phyloP scores from a whole-genome alignment of 805 yeast species.

The Pichia thaimueangensis region DNA sequence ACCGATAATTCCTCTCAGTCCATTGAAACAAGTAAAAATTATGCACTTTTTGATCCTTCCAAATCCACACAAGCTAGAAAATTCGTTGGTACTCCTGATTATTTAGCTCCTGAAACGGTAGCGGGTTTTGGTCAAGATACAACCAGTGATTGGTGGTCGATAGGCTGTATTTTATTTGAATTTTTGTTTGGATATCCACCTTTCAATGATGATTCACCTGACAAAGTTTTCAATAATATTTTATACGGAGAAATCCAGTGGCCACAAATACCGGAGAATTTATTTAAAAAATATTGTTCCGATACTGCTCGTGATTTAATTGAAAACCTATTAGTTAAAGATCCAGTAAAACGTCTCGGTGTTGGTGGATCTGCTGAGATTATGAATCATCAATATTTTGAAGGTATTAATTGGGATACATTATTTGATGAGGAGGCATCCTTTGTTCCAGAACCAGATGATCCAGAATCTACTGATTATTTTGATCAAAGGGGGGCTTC shows the following conservation, averaged over 20 bases:
- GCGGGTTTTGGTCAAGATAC: constrained; percentile 77
- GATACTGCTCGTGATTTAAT: constrained; percentile 73
- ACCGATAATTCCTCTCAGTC: constrained; percentile 4
- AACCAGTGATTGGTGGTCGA: constrained; percentile 97
- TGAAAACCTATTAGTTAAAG: constrained; percentile 48
- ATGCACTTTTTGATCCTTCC: constrained; percentile 69
- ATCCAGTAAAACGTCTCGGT: constrained; percentile 69
- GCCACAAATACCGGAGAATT: constrained; percentile 64
- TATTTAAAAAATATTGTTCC: constrained; percentile 45
- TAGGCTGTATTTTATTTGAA: constrained; percentile 93
- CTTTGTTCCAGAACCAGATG: constrained; percentile 70
- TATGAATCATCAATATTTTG: constrained; percentile 70
- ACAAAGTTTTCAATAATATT: constrained; percentile 76
- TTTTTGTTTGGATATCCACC: constrained; percentile 93
- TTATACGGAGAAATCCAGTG: constrained; percentile 69
- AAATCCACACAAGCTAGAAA: constrained; percentile 42
- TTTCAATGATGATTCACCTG: constrained; percentile 77
- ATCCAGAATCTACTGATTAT: constrained; percentile 86
- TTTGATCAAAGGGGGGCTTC: constrained; percentile 89
- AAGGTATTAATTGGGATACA: constrained; percentile 64
- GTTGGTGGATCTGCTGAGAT: constrained; percentile 74
- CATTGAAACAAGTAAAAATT: constrained; percentile 29
- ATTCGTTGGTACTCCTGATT: constrained; percentile 97
- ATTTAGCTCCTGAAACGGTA: constrained; percentile 94
- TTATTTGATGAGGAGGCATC: constrained; percentile 69